Percentiles rank a stretch among this genome's conserved stretches.
Evolutionary conservation across 129 eudicot species (phyloP).

Genomic region (Sambucus nigra): DNA sequence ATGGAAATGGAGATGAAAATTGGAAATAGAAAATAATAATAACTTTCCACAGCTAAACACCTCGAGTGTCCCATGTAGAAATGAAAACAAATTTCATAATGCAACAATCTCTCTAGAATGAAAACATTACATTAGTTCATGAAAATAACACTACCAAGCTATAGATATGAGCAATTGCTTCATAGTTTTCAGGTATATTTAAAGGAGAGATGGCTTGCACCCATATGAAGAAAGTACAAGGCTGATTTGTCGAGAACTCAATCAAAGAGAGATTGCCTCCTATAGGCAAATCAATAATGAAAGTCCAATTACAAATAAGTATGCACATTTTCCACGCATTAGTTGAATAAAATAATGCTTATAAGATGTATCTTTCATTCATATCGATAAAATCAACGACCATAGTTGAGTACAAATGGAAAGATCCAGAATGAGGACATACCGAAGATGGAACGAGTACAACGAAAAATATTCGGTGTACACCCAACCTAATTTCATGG

Average conservation of each 20-base stretch:
- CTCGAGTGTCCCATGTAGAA: too few species aligned
- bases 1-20: too few species aligned
- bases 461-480: constrained; percentile 67
- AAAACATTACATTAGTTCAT: constrained; percentile 33
- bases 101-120: too few species aligned
- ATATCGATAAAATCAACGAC: constrained; percentile 25
- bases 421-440: constrained; percentile 38
- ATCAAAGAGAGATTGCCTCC: constrained; percentile 62
- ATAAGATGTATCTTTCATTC: not conserved
- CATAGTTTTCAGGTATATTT: constrained; percentile 73
- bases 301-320: not conserved
- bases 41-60: too few species aligned
- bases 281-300: constrained; percentile 7
- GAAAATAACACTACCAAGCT: constrained; percentile 57
- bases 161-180: constrained; percentile 81
- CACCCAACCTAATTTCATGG: constrained; percentile 56
- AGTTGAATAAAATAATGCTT: not conserved
- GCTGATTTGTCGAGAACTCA: constrained; percentile 66
- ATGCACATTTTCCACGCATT: constrained; percentile 7
- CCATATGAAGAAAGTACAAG: constrained; percentile 82
- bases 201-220: constrained; percentile 60
- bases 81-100: too few species aligned
- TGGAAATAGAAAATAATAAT: too few species aligned
- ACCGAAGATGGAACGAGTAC: constrained; percentile 79
- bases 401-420: constrained; percentile 14